phyloP scores from a whole-genome alignment of 768 basidiomycete species.

The Tulasnella sp. region DNA sequence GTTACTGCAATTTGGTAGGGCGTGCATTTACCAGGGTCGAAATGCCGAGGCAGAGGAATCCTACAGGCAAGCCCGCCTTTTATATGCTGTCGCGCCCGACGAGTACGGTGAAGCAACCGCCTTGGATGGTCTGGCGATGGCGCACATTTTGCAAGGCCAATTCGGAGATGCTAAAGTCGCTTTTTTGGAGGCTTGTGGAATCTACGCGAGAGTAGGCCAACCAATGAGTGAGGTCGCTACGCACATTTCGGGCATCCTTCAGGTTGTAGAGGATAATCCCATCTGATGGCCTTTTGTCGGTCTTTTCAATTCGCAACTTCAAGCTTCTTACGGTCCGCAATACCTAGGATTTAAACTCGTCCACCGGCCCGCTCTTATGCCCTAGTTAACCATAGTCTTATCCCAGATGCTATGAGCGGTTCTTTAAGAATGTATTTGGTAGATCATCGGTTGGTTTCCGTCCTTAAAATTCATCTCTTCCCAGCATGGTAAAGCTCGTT shows the following conservation, averaged over 20 bases:
- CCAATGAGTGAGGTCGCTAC: not conserved
- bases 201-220: not conserved
- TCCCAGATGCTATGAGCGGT: too few species aligned
- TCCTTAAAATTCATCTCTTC: too few species aligned
- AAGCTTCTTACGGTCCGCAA: too few species aligned
- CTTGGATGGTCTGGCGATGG: not conserved
- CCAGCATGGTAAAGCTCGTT: too few species aligned
- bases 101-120: not conserved
- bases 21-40: not conserved
- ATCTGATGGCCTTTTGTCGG: too few species aligned
- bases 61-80: not conserved
- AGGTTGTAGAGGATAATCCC: too few species aligned
- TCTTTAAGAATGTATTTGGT: too few species aligned
- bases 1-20: not conserved
- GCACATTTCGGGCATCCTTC: not conserved
- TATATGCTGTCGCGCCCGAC: not conserved
- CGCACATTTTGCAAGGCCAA: not conserved
- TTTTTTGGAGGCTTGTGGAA: not conserved
- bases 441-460: too few species aligned
- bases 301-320: too few species aligned
- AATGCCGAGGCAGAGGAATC: not conserved
- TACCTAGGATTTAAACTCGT: too few species aligned
- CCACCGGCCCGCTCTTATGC: too few species aligned
- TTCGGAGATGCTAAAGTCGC: not conserved
- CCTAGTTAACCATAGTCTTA: too few species aligned